Conservation (phyloP, 2,329 filamentous ascomycete genomes). For the Colletotrichum costaricense region DNA sequence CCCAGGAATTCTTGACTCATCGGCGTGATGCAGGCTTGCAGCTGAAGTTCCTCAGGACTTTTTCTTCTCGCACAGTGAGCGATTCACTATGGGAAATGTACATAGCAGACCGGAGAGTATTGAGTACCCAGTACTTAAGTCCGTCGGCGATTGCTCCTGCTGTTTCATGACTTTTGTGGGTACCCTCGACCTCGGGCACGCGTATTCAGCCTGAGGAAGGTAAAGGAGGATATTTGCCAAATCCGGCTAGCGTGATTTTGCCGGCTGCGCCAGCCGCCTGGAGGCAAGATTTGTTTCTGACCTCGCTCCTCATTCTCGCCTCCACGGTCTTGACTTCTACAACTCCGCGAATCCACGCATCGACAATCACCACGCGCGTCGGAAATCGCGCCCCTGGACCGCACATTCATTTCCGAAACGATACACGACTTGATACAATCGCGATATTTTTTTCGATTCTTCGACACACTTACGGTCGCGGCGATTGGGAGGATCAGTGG, state of each 20-base stretch:
- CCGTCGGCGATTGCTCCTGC: background rate
- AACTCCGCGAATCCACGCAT: constrained; percentile 41
- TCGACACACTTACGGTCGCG: constrained; percentile 48
- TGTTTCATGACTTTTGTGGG: constrained; percentile 21
- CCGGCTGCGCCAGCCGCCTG: constrained; percentile 48
- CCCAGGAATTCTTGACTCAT: constrained; percentile 1
- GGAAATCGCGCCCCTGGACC: constrained; percentile 55
- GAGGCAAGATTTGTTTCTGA: constrained; percentile 58
- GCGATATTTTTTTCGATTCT: constrained; percentile 49
- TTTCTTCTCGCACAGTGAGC: background rate
- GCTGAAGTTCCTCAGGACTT: background rate
- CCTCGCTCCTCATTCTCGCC: constrained; percentile 51
- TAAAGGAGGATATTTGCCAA: constrained; percentile 40
- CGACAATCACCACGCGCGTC: constrained; percentile 64
- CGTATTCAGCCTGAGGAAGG: constrained; percentile 37
- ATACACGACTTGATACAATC: constrained; percentile 46
- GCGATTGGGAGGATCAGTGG: constrained; percentile 58
- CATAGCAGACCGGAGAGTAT: too few species aligned
- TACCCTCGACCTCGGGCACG: constrained; percentile 18
- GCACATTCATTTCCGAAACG: constrained; percentile 46
- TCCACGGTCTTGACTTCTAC: constrained; percentile 50
- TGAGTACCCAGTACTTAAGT: background rate
- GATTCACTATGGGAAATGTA: too few species aligned
- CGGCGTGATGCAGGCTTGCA: background rate
- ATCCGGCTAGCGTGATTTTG: constrained; percentile 46